phyloP scores from a whole-genome alignment of 129 eudicot species.

The Pittosporum tobira region DNA sequence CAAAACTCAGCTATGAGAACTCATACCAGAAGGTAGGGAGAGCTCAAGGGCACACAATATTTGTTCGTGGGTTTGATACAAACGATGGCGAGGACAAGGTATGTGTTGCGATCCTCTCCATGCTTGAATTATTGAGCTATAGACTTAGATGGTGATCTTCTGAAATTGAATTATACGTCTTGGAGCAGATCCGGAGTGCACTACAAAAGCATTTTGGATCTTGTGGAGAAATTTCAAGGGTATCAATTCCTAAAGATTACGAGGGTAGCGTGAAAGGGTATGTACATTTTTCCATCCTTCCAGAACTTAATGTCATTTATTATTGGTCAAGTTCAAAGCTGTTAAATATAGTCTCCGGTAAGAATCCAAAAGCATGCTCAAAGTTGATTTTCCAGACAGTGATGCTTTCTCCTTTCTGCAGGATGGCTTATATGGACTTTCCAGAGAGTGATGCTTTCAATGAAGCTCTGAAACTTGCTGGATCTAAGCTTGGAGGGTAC shows the following conservation, averaged over 20 bases:
- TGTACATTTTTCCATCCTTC: neutral
- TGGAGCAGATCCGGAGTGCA: constrained; percentile 20
- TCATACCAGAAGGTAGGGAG: constrained; percentile 35
- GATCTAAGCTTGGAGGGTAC: constrained; percentile 20
- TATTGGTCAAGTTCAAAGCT: neutral
- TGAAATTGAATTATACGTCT: neutral
- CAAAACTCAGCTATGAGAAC: constrained; percentile 24
- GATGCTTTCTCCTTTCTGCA: constrained; percentile 2
- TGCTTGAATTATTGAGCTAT: neutral
- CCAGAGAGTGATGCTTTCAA: constrained; percentile 11
- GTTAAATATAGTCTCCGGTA: too few species aligned
- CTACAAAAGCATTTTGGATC: constrained; percentile 24
- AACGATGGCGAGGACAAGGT: constrained; percentile 50
- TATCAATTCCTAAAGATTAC: constrained; percentile 17
- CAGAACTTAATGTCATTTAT: neutral
- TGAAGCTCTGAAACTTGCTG: constrained; percentile 23
- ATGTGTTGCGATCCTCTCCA: constrained; percentile 3
- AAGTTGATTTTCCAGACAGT: too few species aligned
- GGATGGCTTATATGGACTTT: constrained; percentile 26
- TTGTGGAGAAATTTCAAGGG: constrained; percentile 26
- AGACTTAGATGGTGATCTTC: neutral
- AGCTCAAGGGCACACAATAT: constrained; percentile 38
- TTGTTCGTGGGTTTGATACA: constrained; percentile 65
- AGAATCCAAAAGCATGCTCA: too few species aligned
- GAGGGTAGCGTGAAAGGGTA: constrained; percentile 24